Evolutionary conservation across 371 early-diverging fungal species (phyloP), one percentile per base, ranked within the genome.

Genomic region (Saksenaea vasiformis): DNA sequence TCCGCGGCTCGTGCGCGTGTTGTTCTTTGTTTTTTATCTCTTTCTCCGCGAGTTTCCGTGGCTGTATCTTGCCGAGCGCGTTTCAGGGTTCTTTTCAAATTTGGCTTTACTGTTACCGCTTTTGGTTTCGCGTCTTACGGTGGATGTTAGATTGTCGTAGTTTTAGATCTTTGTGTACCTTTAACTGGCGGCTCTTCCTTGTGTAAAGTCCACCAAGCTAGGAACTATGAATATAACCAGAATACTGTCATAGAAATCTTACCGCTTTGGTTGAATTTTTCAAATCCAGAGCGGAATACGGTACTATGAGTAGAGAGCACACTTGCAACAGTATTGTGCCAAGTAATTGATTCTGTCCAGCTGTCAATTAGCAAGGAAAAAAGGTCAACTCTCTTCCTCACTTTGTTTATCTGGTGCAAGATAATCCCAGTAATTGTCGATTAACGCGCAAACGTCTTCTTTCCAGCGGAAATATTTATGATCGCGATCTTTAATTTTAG

Each of bases 321-420:
- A 47, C 91, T 91, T 0, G 94, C 93, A 22, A 92, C 83, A 0
- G 92, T 92, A 63, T 91, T 91, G 35, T 85, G 83, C 91, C 91
- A 91, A 0, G 90, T 91, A 1, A 81, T 71, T 0, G 88, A 85
- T 61, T 83, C 84, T 84, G 57, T 9, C 54, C 34, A 38, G 41
- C 14, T 36, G 2, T n/a, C 15, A 13, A n/a, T 53, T 3, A 26
- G 51, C 14, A 31, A 5, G 5, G 1, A 28, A 31, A 17, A 28
- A 8, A 17, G 53, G 14, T 7, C 9, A 5, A 35, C 14, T 24
- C 31, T 31, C 31, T 31, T 7, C 62, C 82, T 73, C 83, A 87
- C 90, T 72, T 64, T 80, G 78, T 63, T 86, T 90, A 15, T 81
- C 90, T 0, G 90, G 90, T 24, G 83, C 71, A 27, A 93, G 72